Evolutionary conservation across 2,329 filamentous ascomycete species (phyloP), one percentile per base, ranked within the genome.

Genomic region (Microdochium nivale): DNA sequence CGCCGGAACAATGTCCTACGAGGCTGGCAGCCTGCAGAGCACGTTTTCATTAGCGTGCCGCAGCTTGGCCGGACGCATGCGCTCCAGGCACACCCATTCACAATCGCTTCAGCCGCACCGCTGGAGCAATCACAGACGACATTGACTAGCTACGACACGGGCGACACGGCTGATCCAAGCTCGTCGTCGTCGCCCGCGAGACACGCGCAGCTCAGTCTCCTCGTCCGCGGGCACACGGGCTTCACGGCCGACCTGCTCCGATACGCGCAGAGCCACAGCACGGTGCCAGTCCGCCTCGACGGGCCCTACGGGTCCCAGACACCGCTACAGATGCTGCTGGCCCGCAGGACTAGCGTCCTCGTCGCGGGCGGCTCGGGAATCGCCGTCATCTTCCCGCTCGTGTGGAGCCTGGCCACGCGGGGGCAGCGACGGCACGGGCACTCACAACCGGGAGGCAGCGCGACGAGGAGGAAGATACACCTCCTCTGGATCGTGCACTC

Each of bases 31-130:
- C 76, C 82, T 2, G 79, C 80, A 16, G 79, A 84, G 58, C 83
- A 86, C 62, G 72, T 84, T 48, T 86, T 86, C 64, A 62, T 86
- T 52, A 78, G 78, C 1, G 66, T 86, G 1, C 81, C 82, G 0
- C 67, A 66, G 0, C 70, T 86, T 5, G 76, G 75, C 2, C 63
- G 66, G 2, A 74, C 70, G 51, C 76, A 84, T 58, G 60, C 67
- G 2, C 61, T 84, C 1, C 83, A 86, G 64, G 73, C 81, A 0
- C 83, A 87, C 59, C 83, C 83, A 0, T 86, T 86, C 64, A 86
- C 81, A 9, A 84, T 87, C 51, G 77, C 81, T 16, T 85, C 82
- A 2, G 74, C 76, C 0, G 80, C 80, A 10, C 77, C 79, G 1
- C 32, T 50, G 30, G 19, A 13, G n/a, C 27, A 14, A 14, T 40